These are phyloP conservation scores for Trichosanthes cucumerina DNA, from an alignment of 306 rosid species.

Conservation along the genomic window DNA sequence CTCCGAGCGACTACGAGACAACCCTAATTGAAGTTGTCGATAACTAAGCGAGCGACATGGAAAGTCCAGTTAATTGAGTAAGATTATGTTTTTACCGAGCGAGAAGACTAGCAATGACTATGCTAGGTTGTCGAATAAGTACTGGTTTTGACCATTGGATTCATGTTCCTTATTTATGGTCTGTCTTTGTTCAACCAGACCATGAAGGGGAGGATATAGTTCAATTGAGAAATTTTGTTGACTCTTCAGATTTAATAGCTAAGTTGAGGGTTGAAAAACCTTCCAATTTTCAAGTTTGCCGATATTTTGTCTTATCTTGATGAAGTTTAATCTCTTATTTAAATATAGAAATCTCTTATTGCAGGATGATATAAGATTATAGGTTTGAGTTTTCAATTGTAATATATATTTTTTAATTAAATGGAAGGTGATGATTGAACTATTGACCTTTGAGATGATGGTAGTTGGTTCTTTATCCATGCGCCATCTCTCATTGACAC, in stretches of 20 bases:
- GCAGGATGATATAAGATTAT: neutral
- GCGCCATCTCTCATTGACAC: too few relatives aligned
- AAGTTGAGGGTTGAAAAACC: neutral
- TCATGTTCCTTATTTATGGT: neutral
- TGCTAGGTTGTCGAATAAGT: neutral
- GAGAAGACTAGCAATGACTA: slow-evolving; percentile 1
- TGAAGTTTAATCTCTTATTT: neutral
- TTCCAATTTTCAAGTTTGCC: neutral
- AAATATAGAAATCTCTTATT: neutral
- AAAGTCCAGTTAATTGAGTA: neutral
- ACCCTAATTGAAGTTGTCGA: slow-evolving; percentile 74
- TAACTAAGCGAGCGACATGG: slow-evolving; percentile 7
- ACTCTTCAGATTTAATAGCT: neutral
- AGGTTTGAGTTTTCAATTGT: too few relatives aligned
- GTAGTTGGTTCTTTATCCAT: too few relatives aligned
- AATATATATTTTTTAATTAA: too few relatives aligned
- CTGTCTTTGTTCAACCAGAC: neutral
- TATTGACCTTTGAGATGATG: too few relatives aligned
- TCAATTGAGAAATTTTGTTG: neutral
- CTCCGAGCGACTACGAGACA: slow-evolving; percentile 87
- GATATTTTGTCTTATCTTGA: neutral
- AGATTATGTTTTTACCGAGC: neutral
- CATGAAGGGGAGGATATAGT: neutral
- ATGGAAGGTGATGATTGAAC: too few relatives aligned
- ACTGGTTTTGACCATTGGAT: neutral